A percentile compares a stretch with the other conserved stretches of the same genome.
Conservation (phyloP, 306 rosid genomes). For the Aeschynomene evenia region DNA sequence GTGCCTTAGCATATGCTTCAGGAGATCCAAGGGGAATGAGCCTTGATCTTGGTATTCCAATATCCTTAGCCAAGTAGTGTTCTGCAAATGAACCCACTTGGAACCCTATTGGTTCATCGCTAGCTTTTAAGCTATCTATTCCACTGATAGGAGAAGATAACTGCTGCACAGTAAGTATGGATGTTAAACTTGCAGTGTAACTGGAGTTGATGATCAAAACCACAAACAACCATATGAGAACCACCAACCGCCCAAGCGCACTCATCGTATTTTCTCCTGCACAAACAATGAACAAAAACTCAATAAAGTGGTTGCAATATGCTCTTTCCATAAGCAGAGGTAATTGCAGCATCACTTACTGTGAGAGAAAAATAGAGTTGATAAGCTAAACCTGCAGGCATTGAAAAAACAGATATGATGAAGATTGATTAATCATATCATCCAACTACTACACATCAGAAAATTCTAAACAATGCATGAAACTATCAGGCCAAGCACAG, state of each 20-base stretch:
- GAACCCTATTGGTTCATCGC: constrained; percentile 72
- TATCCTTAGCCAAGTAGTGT: constrained; percentile 65
- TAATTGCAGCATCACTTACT: constrained; percentile 56
- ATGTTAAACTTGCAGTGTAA: constrained; percentile 98
- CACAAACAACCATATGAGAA: constrained; percentile 90
- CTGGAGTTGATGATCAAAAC: constrained; percentile 94
- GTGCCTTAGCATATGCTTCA: constrained; percentile 72
- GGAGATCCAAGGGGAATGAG: constrained; percentile 81
- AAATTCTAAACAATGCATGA: constrained; percentile 2
- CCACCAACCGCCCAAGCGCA: constrained; percentile 78
- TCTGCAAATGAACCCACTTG: constrained; percentile 92
- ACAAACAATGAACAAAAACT: constrained; percentile 22
- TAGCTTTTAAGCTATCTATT: constrained; percentile 64
- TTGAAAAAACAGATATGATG: constrained; percentile 10
- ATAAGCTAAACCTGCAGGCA: constrained; percentile 91
- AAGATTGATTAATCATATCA: constrained; percentile 12
- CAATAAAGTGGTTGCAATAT: constrained; percentile 22
- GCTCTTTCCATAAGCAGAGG: constrained; percentile 29
- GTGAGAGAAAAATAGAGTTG: constrained; percentile 92
- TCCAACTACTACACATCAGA: constrained; percentile 2
- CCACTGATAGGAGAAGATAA: constrained; percentile 74
- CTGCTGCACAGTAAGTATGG: constrained; percentile 93
- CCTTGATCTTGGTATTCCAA: constrained; percentile 75
- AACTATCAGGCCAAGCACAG: not conserved
- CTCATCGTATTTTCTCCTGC: constrained; percentile 97